Evolutionary conservation across 768 basidiomycete species (phyloP), one percentile per base, ranked within the genome.

Genomic region (Scleroderma citrinum): DNA sequence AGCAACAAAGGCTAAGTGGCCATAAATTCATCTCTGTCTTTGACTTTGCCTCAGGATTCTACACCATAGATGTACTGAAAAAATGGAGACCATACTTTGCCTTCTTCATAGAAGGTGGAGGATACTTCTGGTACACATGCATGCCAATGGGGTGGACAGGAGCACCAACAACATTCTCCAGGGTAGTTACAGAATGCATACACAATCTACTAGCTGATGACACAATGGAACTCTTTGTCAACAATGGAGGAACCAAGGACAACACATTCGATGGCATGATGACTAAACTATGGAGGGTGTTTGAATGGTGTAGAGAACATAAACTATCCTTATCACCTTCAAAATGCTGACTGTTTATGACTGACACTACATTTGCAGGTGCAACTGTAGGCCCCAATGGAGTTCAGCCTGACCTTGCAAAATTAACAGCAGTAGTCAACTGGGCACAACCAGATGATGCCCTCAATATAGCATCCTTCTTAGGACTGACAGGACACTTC

Each of bases 161-260:
- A 1, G 57, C 58, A 2, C 62, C 61, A 8, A 48, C 14, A 1
- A 49, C 55, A 7, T 61, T 61, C 40, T 36, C 46, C 7, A 19
- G 48, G 1, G 19, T 35, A 3, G 8, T 44, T 12, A 20, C 43
- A 10, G 20, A 23, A 35, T 23, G 34, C 4, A 51, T 64, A 1
- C 35, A 50, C 1, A n/a, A 47, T 10, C 46, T 66, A 16, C 51
- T 64, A 20, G 34, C 17, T 1, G 45, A 51, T 3, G 48, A 62
- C 19, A 46, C 55, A 7, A 51, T 63, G 69, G 30, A 61, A 61
- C 0, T 58, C 67, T 0, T 74, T 74, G 44, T 68, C 69, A 3
- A 72, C 71, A 0, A 66, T 63, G 0, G 38, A 34, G 0, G 58
- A 74, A 29, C 26, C 4, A 8, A 4, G 8, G 26, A 29, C 8